A percentile compares a stretch with the other conserved stretches of the same genome.
Evolutionary conservation across 371 early-diverging fungal genomes (phyloP).

Genomic region (Gilbertella persicaria): DNA sequence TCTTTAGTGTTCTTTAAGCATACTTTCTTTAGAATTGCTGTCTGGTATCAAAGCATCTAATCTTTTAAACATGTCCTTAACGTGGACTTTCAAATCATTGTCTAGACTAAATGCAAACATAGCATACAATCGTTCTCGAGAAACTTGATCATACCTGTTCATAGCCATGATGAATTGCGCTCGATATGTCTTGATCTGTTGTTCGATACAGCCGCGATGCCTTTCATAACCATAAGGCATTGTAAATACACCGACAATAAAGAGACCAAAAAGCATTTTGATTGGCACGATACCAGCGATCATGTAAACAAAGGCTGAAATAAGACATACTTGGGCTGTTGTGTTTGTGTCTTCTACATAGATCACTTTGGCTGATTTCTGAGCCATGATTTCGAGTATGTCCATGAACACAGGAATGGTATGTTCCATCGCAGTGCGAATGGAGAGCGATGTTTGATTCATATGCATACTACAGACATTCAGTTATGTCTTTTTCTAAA

Average conservation of each 20-base stretch:
- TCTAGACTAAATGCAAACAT: no score
- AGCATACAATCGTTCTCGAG: no score
- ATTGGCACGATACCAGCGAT: conserved; percentile 14
- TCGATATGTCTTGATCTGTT: not conserved
- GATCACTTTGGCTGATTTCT: conserved; percentile 46
- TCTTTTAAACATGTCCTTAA: no score
- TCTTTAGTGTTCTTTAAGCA: no score
- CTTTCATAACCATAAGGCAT: conserved; percentile 14
- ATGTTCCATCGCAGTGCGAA: conserved; percentile 28
- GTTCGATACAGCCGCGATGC: conserved; percentile 14
- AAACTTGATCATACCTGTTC: no score
- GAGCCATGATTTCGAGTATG: conserved; percentile 40
- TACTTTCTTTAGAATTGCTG: no score
- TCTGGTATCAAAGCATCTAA: no score
- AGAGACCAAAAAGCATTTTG: conserved; percentile 13
- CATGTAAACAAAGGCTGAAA: conserved; percentile 9
- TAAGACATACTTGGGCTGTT: conserved; percentile 3
- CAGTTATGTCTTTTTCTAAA: conserved; percentile 19
- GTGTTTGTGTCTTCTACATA: conserved; percentile 44
- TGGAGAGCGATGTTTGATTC: conserved; percentile 16
- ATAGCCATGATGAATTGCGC: not conserved
- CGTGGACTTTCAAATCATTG: no score
- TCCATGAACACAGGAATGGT: conserved; percentile 37
- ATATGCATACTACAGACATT: conserved; percentile 30
- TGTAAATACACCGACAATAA: conserved; percentile 12